Evolutionary conservation across 2,329 filamentous ascomycete genomes (phyloP).

Genomic region (Thermomyces lanuginosus): DNA sequence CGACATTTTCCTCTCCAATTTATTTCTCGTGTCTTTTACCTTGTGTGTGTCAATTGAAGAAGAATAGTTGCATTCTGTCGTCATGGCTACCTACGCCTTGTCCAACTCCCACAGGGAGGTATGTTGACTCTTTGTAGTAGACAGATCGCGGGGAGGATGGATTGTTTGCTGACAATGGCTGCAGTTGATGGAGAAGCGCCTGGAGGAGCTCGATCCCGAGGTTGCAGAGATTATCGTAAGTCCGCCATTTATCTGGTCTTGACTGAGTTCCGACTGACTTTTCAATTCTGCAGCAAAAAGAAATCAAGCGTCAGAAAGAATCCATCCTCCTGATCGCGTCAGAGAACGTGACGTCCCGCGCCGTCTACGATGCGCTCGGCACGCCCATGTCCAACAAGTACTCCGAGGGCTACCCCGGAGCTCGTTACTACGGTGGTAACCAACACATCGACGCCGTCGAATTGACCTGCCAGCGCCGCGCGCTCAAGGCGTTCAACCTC

Average conservation of each 20-base stretch:
- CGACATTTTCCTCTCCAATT: background rate
- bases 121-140: conserved; percentile 22
- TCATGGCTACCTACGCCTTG: conserved; percentile 43
- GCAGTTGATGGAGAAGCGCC: conserved; percentile 89
- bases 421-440: conserved; percentile 97
- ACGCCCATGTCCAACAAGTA: conserved; percentile 98
- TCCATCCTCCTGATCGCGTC: conserved; percentile 98
- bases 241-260: conserved; percentile 8
- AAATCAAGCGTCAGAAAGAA: conserved; percentile 93
- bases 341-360: conserved; percentile 96
- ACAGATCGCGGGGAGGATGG: background rate
- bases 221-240: conserved; percentile 91
- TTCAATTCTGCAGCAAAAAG: conserved; percentile 49
- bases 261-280: conserved; percentile 1
- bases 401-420: conserved; percentile 94
- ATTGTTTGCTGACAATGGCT: background rate
- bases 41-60: too few relatives aligned
- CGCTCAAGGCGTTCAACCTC: conserved; percentile 77
- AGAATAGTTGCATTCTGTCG: conserved; percentile 1
- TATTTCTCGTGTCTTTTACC: conserved; percentile 1
- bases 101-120: conserved; percentile 51
- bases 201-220: conserved; percentile 82
- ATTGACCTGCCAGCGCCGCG: conserved; percentile 83
- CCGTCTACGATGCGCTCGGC: conserved; percentile 93
- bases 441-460: conserved; percentile 97